Evolutionary conservation across 176 grass and related monocot genomes (phyloP).

Genomic region (Melocanna baccifera): DNA sequence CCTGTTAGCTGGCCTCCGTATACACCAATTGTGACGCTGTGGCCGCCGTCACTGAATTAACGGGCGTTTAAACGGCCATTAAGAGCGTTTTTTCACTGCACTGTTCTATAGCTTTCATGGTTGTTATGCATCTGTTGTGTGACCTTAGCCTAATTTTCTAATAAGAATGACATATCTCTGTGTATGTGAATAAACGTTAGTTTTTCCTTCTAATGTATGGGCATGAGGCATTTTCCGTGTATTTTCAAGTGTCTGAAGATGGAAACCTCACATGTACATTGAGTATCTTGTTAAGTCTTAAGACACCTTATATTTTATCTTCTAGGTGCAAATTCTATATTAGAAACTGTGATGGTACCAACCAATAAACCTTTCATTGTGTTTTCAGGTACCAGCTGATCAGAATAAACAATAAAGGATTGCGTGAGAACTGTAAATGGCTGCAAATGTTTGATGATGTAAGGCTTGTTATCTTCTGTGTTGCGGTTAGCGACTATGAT

Average conservation of each 20-base stretch:
- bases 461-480: slow-evolving; percentile 73
- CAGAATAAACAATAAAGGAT: slow-evolving; percentile 70
- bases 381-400: slow-evolving; percentile 75
- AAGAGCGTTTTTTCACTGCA: too few species aligned
- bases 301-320: background rate
- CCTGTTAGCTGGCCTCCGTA: too few species aligned
- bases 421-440: slow-evolving; percentile 77
- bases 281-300: background rate
- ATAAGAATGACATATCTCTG: background rate
- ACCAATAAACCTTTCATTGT: background rate
- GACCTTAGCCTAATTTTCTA: background rate
- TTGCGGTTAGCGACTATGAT: slow-evolving; percentile 70
- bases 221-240: background rate
- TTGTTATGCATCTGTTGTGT: background rate
- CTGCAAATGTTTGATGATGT: slow-evolving; percentile 87
- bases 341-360: background rate
- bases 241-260: background rate
- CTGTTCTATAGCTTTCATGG: background rate
- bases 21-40: too few species aligned
- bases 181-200: background rate
- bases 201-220: background rate
- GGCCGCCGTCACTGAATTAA: too few species aligned
- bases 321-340: background rate
- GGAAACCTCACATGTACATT: background rate
- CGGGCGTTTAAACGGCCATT: too few species aligned